Evolutionary conservation across 2,329 filamentous ascomycete species (phyloP), one percentile per base, ranked within the genome.

Genomic region (Erysiphe neolycopersici): DNA sequence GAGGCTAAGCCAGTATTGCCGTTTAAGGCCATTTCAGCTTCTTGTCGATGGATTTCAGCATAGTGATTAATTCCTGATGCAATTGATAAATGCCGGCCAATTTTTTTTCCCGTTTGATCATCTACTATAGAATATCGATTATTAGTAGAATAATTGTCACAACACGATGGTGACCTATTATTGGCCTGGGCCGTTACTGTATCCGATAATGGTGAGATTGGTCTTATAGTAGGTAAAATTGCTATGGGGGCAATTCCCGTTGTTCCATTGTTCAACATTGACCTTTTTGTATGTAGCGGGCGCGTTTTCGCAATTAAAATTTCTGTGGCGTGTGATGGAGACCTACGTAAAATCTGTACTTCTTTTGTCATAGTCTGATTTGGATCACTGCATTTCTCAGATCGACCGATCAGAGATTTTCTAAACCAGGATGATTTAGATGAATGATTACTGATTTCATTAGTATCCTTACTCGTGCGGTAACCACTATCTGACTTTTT

Each of bases 401-500:
- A 75, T 46, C 80, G 72, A 45, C 79, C 78, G 55, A 94, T 91
- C 46, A 98, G 68, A 12, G 89, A 95, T 58, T 92, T 84, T 51
- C 89, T 74, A 62, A 98, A 94, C 89, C 89, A 98, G 0, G 87
- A 95, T 19, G 81, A 80, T 63, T 94, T 94, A 5, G 80, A 72
- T 1, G 77, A 70, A 16, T 79, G 67, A 9, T 63, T 65, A 40
- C 76, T 66, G 0, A 67, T 67, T 1, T 64, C 63, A 13, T 62
- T 60, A 1, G 68, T 64, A 41, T 89, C 79, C 58, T 77, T 80
- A 18, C 68, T 67, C 41, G 66, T 65, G 48, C 76, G 74, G 56
- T 68, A 67, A 55, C 70, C 74, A 44, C 91, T 64, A 50, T 91
- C 84, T 0, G 85, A 94, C 50, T 85, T 79, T 62, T 95, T 95